phyloP scores from a whole-genome alignment of 805 yeast species.

The Metschnikowia reukaufii region DNA sequence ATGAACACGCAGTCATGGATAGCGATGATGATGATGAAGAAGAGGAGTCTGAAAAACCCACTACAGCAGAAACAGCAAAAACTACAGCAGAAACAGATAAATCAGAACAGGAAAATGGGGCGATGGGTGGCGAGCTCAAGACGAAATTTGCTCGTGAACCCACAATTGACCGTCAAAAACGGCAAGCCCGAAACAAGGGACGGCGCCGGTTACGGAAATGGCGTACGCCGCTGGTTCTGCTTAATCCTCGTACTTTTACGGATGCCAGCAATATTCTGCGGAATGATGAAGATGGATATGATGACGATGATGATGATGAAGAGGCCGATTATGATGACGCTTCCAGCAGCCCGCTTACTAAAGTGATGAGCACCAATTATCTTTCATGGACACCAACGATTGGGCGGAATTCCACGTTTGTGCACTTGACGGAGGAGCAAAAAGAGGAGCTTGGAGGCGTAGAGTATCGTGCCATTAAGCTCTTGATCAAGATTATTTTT shows the following conservation, averaged over 20 bases:
- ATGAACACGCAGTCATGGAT: conserved; percentile 16
- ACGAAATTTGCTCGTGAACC: conserved; percentile 18
- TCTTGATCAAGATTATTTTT: conserved; percentile 64
- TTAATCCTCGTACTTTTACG: conserved; percentile 12
- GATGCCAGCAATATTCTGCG: conserved; percentile 10
- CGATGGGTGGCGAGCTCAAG: conserved; percentile 6
- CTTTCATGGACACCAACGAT: conserved; percentile 89
- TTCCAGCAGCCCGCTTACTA: conserved; percentile 17
- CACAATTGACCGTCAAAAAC: conserved; percentile 16
- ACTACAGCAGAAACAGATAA: background rate
- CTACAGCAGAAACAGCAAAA: background rate
- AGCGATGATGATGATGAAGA: conserved; percentile 15
- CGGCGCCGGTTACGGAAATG: conserved; percentile 15
- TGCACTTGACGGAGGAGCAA: conserved; percentile 75
- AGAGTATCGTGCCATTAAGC: conserved; percentile 85
- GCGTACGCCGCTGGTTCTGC: conserved; percentile 18
- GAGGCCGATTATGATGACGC: conserved; percentile 14
- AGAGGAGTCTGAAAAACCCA: background rate
- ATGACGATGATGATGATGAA: conserved; percentile 20
- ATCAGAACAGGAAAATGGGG: background rate
- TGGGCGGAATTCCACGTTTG: conserved; percentile 91
- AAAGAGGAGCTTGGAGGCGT: conserved; percentile 97
- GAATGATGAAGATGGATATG: conserved; percentile 19
- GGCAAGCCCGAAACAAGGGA: conserved; percentile 6
- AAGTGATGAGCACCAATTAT: conserved; percentile 57